A percentile compares a stretch with the other conserved stretches of the same genome.
Conservation (phyloP, 208 protist genomes). For the Naegleria fowleri region DNA sequence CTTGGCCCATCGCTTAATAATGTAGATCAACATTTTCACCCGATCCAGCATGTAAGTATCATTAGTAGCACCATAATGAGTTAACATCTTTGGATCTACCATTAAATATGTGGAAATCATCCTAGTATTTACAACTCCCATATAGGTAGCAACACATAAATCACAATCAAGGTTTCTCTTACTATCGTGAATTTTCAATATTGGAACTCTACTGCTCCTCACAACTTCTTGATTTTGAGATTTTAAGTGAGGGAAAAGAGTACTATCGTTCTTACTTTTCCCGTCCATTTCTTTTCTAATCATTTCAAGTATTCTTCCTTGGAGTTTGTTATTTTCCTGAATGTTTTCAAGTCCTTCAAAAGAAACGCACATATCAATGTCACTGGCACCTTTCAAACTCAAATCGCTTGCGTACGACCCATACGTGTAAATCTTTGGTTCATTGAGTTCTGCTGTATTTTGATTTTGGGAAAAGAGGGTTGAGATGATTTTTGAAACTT, state of each 20-base stretch:
- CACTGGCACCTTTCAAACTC: neutral
- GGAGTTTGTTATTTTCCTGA: neutral
- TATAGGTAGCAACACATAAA: neutral
- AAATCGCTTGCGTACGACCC: neutral
- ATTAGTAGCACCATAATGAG: too few species aligned
- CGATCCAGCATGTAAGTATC: neutral
- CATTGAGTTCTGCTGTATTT: neutral
- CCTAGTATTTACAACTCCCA: conserved; percentile 41
- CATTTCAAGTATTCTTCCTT: neutral
- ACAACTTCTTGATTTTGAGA: neutral
- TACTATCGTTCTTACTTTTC: too few species aligned
- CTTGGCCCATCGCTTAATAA: conserved; percentile 48
- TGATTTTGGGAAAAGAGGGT: neutral
- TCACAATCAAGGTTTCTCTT: conserved; percentile 7
- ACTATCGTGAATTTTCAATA: neutral
- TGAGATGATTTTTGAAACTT: neutral
- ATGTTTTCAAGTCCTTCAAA: neutral
- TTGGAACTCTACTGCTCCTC: neutral
- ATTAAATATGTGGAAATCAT: conserved; percentile 35
- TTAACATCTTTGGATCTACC: conserved; percentile 24
- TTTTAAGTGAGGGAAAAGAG: neutral
- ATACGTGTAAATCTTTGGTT: neutral
- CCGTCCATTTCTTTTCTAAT: neutral
- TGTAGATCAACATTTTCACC: conserved; percentile 27
- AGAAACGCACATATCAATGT: neutral